Percentiles rank a stretch among this genome's conserved stretches.
phyloP scores from a whole-genome alignment of 257 asterid genomes.

The Solanum etuberosum region DNA sequence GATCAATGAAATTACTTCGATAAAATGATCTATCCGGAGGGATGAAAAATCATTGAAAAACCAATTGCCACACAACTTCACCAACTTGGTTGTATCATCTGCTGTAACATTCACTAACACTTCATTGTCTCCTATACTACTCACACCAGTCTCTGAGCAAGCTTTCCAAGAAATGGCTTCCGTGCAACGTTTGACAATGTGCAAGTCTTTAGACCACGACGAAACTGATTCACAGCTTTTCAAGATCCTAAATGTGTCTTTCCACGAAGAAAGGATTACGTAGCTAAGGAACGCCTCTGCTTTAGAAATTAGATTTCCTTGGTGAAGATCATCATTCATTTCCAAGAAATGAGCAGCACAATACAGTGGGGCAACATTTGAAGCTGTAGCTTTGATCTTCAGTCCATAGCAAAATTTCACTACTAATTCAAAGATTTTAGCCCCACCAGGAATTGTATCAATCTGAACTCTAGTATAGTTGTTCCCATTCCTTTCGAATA shows the following conservation, averaged over 20 bases:
- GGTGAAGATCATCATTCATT: constrained; percentile 19
- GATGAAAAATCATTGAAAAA: constrained; percentile 20
- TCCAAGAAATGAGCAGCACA: constrained; percentile 25
- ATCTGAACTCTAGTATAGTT: constrained; percentile 3
- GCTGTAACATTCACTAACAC: not conserved
- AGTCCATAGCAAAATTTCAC: constrained; percentile 21
- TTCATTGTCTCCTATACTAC: not conserved
- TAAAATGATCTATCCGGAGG: constrained; percentile 20
- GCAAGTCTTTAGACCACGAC: constrained; percentile 11
- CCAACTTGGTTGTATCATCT: not conserved
- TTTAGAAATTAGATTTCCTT: constrained; percentile 14
- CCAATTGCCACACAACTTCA: constrained; percentile 4
- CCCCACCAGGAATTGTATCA: constrained; percentile 19
- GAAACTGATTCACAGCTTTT: constrained; percentile 21
- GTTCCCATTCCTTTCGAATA: not conserved
- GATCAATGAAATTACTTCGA: constrained; percentile 12
- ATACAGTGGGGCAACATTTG: constrained; percentile 15
- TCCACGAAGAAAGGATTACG: constrained; percentile 19
- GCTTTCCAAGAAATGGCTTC: constrained; percentile 19
- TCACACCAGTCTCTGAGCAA: not conserved
- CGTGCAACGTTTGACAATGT: not conserved
- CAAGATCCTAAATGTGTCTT: constrained; percentile 14
- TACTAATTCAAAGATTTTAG: constrained; percentile 15
- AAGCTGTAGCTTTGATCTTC: constrained; percentile 16
- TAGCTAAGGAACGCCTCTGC: constrained; percentile 16